Conservation (phyloP, 495 filamentous ascomycete genomes). For the Penicillium malachiteum region DNA sequence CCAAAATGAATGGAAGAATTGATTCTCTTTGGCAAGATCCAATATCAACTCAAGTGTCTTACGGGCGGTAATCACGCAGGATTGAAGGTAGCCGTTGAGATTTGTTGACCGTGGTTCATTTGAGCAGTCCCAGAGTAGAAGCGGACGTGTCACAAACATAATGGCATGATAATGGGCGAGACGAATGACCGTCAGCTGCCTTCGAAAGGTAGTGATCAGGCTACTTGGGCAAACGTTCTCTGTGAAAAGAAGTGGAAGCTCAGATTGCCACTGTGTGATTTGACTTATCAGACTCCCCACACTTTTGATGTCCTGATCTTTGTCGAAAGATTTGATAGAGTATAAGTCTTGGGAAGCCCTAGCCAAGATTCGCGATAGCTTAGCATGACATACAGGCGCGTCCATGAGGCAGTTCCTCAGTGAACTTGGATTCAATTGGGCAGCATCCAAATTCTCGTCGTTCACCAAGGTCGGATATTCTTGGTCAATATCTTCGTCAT, state of each 20-base stretch:
- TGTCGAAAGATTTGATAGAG: constrained; percentile 10
- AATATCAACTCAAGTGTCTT: constrained; percentile 26
- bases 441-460: constrained; percentile 16
- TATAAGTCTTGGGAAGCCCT: constrained; percentile 26
- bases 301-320: constrained; percentile 14
- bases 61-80: constrained; percentile 21
- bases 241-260: constrained; percentile 21
- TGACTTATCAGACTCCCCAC: constrained; percentile 11
- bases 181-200: constrained; percentile 26
- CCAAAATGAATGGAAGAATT: constrained; percentile 28
- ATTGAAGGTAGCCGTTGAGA: constrained; percentile 15
- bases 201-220: constrained; percentile 22
- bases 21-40: constrained; percentile 22
- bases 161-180: constrained; percentile 26
- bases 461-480: constrained; percentile 24
- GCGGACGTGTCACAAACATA: constrained; percentile 28
- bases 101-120: constrained; percentile 6
- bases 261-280: constrained; percentile 24
- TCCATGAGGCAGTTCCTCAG: constrained; percentile 31
- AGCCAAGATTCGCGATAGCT: constrained; percentile 24
- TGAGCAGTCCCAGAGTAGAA: constrained; percentile 25
- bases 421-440: neutral
- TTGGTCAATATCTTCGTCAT: constrained; percentile 28
- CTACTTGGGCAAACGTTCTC: constrained; percentile 27
- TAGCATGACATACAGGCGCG: constrained; percentile 25